Conservation (phyloP, 2,329 filamentous ascomycete genomes). For the Sordariomycetes sp. region DNA sequence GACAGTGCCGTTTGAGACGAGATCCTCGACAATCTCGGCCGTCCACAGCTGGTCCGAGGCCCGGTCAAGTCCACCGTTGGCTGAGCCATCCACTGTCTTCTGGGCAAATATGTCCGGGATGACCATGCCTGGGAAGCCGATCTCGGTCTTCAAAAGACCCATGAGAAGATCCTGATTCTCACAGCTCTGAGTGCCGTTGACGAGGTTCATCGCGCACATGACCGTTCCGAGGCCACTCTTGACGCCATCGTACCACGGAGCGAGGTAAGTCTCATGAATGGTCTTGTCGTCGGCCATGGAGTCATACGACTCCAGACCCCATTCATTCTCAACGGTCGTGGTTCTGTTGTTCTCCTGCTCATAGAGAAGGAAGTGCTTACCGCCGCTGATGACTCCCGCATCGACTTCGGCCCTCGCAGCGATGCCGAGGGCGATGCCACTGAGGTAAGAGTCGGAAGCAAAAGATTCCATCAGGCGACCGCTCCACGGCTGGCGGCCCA, state of each 20-base stretch:
- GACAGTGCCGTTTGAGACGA: slow-evolving; percentile 37
- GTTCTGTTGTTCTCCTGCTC: slow-evolving; percentile 24
- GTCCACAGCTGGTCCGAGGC: slow-evolving; percentile 28
- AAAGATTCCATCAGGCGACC: slow-evolving; percentile 59
- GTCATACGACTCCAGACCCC: no score
- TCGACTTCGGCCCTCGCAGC: slow-evolving; percentile 23
- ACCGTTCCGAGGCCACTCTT: neutral
- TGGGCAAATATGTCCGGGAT: slow-evolving; percentile 32
- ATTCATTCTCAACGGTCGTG: slow-evolving; percentile 14
- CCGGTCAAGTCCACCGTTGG: slow-evolving; percentile 38
- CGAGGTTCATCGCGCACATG: neutral
- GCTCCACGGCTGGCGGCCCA: slow-evolving; percentile 29
- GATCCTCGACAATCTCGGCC: slow-evolving; percentile 32
- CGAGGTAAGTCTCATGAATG: neutral
- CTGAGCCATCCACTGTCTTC: slow-evolving; percentile 27
- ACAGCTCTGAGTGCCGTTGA: neutral
- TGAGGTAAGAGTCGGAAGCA: slow-evolving; percentile 59
- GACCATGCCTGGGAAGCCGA: slow-evolving; percentile 35
- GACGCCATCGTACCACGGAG: neutral
- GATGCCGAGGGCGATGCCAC: slow-evolving; percentile 39
- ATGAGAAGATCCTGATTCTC: neutral
- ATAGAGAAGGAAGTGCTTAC: slow-evolving; percentile 28
- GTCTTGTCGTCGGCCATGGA: no score
- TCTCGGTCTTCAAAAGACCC: slow-evolving; percentile 36
- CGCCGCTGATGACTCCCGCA: slow-evolving; percentile 25